These are phyloP conservation scores for Nakazawaea wyomingensis DNA, from an alignment of 805 yeast species.

Conservation along the genomic window DNA sequence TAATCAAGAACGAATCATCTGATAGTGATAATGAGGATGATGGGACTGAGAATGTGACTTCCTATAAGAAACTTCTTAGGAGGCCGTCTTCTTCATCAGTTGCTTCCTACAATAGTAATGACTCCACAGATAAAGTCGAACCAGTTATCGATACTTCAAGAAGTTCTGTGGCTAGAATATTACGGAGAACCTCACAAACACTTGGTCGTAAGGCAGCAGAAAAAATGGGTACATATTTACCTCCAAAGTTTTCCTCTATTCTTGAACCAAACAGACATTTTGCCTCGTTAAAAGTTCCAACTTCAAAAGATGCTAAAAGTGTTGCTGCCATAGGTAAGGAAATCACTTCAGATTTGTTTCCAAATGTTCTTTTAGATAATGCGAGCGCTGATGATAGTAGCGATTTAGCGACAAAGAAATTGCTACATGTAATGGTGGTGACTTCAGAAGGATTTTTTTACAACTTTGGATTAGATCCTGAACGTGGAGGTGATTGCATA, in stretches of 20 bases:
- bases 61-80: background rate
- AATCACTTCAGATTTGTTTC: conserved; percentile 20
- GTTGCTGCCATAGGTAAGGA: conserved; percentile 43
- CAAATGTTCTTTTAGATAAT: conserved; percentile 19
- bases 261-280: conserved; percentile 91
- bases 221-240: conserved; percentile 83
- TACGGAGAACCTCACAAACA: conserved; percentile 72
- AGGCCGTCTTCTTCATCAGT: conserved; percentile 17
- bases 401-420: conserved; percentile 17
- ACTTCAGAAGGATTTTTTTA: conserved; percentile 85
- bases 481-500: conserved; percentile 91
- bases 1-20: conserved; percentile 9
- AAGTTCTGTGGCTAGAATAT: conserved; percentile 67
- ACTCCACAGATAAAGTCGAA: conserved; percentile 32
- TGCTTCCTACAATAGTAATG: conserved; percentile 23
- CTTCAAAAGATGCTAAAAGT: conserved; percentile 37
- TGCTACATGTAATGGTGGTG: conserved; percentile 65
- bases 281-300: conserved; percentile 59
- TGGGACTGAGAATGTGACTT: conserved; percentile 9
- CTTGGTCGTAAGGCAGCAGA: conserved; percentile 80
- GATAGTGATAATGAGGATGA: conserved; percentile 18
- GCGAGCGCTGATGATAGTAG: conserved; percentile 16
- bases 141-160: conserved; percentile 71
- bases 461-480: conserved; percentile 81
- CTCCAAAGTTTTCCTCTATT: conserved; percentile 78